Base-by-base conservation (phyloP, 345 rosid genomes). In the Arabidopsis arenosa region DNA sequence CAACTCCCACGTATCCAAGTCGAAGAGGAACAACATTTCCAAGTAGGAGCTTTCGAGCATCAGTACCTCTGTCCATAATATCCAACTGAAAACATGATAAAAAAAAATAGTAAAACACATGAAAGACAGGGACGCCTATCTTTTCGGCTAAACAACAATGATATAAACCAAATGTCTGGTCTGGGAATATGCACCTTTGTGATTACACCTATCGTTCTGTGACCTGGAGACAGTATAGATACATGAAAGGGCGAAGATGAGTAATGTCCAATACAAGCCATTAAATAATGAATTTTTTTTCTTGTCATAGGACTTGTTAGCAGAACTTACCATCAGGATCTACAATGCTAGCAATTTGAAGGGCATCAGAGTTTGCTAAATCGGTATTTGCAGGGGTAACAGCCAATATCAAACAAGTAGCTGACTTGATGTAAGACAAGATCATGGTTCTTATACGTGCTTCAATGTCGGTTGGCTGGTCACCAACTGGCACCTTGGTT, bases 281-380 rank as follows among this genome's bases (percentile, higher is more conserved):
- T 41, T 7, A 61, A 15, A 56, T 3, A 17, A 55, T 28, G 11
- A 44, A 5, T 1, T 23, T 4, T 9, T 17, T 4, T 21, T 5
- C 5, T 43, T 14, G 9, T 30, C 54, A 66, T 1, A 33, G 6
- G 32, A 48, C 39, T n/a, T 14, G 41, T 18, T 18, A 32, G 6
- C 15, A 53, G 2, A 7, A 71, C 48, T 33, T 68, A 87, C 93
- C 90, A 54, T 65, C 72, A 61, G 94, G 94, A 78, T 89, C 92
- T 15, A 85, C 94, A 28, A 49, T 77, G 80, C 73, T 73, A 33
- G 94, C 92, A 63, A 89, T 82, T 61, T 89, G 90, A 68, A 89
- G 86, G 9, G 94, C 94, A 83, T 89, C 94, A 6, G 94, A 89
- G 65, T 82, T 89, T 6, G 90, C 89, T 76, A 89, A 82, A 86